Evolutionary conservation across 2,329 filamentous ascomycete species (phyloP), one percentile per base, ranked within the genome.

Genomic region (Fusarium zealandicum): DNA sequence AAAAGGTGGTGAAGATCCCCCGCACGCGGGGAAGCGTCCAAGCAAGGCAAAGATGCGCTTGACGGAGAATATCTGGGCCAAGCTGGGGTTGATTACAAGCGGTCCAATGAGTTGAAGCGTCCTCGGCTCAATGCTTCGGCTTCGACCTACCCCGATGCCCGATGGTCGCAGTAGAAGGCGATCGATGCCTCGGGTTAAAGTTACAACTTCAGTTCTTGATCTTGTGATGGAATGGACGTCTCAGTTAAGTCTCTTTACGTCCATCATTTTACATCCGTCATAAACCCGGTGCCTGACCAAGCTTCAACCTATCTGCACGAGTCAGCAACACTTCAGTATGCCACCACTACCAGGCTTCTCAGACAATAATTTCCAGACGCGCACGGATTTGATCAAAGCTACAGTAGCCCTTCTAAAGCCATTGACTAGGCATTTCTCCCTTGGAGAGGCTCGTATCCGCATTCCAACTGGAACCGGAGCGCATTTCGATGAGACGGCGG

Each of bases 401-500:
- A 67, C 70, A 1, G 47, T 67, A 4, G 70, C 75, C 0, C 58
- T 79, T 1, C 53, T 79, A 0, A 53, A 42, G 6, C 75, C 75
- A 0, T 63, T 77, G 1, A 40, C 57, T 0, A 46, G 46, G 3
- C 73, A 74, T 59, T 72, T 72, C 39, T 78, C 76, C 0, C 53
- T 67, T 1, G 60, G 45, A 0, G 64, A 69, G 10, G 75, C 72
- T 3, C 69, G 75, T 1, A 70, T 80, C 8, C 67, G 69, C 8
- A 40, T 80, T 2, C 71, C 75, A 1, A 52, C 72, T 1, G 66
- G 68, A 0, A 77, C 77, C 1, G 77, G 67, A 2, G 69, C 76
- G 0, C 72, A 75, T 32, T 80, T 80, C 33, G 75, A 78, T 49
- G 78, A 80, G 39, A 64, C 62, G 0, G 75, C 78, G 1, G 78